A percentile compares a stretch with the other conserved stretches of the same genome.
Evolutionary conservation across 805 yeast genomes (phyloP).

Genomic region (Candida orba): DNA sequence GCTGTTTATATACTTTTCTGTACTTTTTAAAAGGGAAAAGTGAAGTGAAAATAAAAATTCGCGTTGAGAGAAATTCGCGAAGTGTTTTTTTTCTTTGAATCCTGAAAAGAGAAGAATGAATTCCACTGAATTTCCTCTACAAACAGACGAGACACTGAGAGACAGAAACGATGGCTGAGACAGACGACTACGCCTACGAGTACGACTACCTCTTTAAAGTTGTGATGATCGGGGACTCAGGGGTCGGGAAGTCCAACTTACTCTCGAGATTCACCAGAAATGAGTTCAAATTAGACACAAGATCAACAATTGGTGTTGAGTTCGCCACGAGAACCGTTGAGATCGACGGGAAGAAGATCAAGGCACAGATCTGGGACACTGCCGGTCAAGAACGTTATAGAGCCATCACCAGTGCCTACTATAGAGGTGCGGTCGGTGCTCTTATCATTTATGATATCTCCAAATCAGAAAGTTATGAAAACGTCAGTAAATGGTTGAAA

Average conservation of each 20-base stretch:
- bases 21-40: too few relatives aligned
- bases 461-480: constrained; percentile 80
- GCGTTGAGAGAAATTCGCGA: too few relatives aligned
- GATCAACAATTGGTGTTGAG: constrained; percentile 96
- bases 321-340: constrained; percentile 94
- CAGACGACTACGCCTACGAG: constrained; percentile 67
- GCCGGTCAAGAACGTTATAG: constrained; percentile 99
- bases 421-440: constrained; percentile 98
- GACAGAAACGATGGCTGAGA: constrained; percentile 19
- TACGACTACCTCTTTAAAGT: constrained; percentile 91
- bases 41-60: too few relatives aligned
- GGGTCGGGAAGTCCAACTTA: constrained; percentile 94
- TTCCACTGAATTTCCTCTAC: too few relatives aligned
- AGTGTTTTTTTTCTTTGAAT: too few relatives aligned
- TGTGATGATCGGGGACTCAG: constrained; percentile 93
- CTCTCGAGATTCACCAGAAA: constrained; percentile 91
- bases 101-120: too few relatives aligned
- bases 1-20: too few relatives aligned
- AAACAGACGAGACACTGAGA: too few relatives aligned
- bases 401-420: constrained; percentile 95
- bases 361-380: constrained; percentile 96
- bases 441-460: constrained; percentile 92
- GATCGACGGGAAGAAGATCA: constrained; percentile 75
- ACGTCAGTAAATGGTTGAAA: constrained; percentile 82
- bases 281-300: constrained; percentile 89